phyloP scores from a whole-genome alignment of 1,284 basidiomycete genomes.

The Trametes versicolor region DNA sequence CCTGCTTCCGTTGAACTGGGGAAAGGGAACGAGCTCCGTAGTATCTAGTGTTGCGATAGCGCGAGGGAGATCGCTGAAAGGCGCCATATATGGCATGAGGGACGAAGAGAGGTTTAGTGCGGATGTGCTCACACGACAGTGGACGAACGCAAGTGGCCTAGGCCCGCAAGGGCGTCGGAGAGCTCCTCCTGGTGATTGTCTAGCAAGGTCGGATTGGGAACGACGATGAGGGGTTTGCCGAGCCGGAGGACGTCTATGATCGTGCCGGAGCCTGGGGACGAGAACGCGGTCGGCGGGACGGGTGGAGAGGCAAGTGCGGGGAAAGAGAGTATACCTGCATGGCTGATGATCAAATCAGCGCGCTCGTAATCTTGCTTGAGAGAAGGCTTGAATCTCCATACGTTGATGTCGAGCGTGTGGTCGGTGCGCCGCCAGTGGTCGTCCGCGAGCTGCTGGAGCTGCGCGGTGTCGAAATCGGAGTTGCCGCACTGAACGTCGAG shows the following conservation, averaged over 20 bases:
- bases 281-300: conserved; percentile 11
- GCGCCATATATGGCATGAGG: conserved; percentile 28
- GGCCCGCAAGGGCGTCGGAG: conserved; percentile 71
- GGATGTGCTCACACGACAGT: conserved; percentile 60
- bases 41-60: conserved; percentile 61
- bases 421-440: conserved; percentile 44
- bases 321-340: conserved; percentile 74
- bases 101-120: conserved; percentile 7
- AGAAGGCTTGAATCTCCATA: conserved; percentile 79
- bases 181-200: conserved; percentile 96
- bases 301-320: conserved; percentile 16
- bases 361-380: conserved; percentile 70
- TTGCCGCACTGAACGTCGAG: conserved; percentile 84
- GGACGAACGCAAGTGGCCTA: conserved; percentile 73
- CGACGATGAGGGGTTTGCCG: conserved; percentile 82
- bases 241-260: conserved; percentile 89
- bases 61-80: conserved; percentile 59
- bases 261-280: conserved; percentile 85
- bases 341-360: conserved; percentile 88
- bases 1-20: conserved; percentile 68
- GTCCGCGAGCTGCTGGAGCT: conserved; percentile 32
- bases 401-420: conserved; percentile 62
- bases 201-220: conserved; percentile 90
- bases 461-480: conserved; percentile 39
- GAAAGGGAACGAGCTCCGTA: conserved; percentile 64